Conservation (phyloP, 1,139 yeast genomes). For the Yamadazyma sp. region DNA sequence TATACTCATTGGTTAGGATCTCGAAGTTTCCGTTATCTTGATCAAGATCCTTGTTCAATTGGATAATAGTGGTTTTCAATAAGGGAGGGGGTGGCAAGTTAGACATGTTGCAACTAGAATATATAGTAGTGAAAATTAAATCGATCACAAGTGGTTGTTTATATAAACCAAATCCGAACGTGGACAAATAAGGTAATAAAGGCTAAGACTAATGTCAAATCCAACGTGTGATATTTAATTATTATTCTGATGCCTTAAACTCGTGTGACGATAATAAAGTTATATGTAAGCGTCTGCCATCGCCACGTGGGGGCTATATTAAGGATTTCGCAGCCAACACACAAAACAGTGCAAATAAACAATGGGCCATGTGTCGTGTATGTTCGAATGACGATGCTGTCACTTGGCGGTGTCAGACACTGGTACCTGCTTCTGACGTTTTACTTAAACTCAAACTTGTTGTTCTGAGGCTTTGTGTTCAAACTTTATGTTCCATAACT, state of each 20-base stretch:
- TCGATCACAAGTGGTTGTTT: neutral
- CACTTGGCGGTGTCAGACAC: too few species aligned
- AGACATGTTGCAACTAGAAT: neutral
- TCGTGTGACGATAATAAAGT: constrained; percentile 7
- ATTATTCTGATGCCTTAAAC: neutral
- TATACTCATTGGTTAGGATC: constrained; percentile 39
- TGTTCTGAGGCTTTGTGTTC: too few species aligned
- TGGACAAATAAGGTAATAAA: constrained; percentile 1
- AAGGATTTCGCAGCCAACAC: constrained; percentile 9
- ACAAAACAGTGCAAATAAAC: too few species aligned
- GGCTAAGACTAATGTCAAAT: neutral
- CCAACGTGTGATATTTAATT: constrained; percentile 7
- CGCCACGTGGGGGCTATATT: constrained; percentile 11
- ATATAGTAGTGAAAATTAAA: too few species aligned
- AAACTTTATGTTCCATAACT: too few species aligned
- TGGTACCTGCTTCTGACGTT: too few species aligned
- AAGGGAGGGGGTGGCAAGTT: constrained; percentile 58
- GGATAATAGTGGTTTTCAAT: constrained; percentile 61
- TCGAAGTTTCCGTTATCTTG: constrained; percentile 43
- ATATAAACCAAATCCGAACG: neutral
- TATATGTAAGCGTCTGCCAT: neutral
- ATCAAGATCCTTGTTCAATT: constrained; percentile 51
- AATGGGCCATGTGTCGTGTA: too few species aligned
- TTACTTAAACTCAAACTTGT: too few species aligned
- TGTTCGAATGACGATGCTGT: too few species aligned